phyloP scores from a whole-genome alignment of 2,329 filamentous ascomycete genomes.

The Aspergillus tanneri region DNA sequence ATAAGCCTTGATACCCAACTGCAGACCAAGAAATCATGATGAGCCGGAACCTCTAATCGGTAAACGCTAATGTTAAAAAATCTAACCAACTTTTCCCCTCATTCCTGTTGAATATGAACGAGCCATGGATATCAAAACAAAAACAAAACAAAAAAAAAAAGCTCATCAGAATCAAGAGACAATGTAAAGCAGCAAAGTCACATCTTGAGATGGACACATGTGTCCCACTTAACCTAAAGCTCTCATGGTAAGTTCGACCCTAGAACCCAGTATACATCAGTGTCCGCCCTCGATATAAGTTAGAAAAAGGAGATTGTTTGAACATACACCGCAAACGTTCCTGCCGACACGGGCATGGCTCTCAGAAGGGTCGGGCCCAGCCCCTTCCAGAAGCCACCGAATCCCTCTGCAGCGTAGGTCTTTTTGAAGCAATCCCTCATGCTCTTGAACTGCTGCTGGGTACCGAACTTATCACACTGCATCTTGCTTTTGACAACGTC shows the following conservation, averaged over 20 bases:
- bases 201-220: background rate
- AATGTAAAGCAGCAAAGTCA: conserved; percentile 12
- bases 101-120: conserved; percentile 17
- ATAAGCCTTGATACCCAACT: background rate
- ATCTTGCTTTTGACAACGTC: conserved; percentile 99
- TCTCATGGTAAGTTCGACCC: conserved; percentile 50
- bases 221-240: conserved; percentile 39
- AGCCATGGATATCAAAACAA: conserved; percentile 24
- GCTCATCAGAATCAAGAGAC: conserved; percentile 7
- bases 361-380: conserved; percentile 85
- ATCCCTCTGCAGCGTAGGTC: conserved; percentile 74
- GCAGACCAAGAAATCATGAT: too few relatives aligned
- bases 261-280: too few relatives aligned
- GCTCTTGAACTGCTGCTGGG: conserved; percentile 66
- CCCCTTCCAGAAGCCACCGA: conserved; percentile 90
- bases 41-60: background rate
- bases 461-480: conserved; percentile 92
- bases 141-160: conserved; percentile 4
- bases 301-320: conserved; percentile 2
- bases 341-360: conserved; percentile 95
- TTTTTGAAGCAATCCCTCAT: conserved; percentile 90
- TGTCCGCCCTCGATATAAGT: too few relatives aligned
- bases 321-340: conserved; percentile 81
- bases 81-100: conserved; percentile 19
- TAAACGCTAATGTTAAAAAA: background rate